phyloP scores from a whole-genome alignment of 176 grass and related monocot genomes.

The Eleusine indica region DNA sequence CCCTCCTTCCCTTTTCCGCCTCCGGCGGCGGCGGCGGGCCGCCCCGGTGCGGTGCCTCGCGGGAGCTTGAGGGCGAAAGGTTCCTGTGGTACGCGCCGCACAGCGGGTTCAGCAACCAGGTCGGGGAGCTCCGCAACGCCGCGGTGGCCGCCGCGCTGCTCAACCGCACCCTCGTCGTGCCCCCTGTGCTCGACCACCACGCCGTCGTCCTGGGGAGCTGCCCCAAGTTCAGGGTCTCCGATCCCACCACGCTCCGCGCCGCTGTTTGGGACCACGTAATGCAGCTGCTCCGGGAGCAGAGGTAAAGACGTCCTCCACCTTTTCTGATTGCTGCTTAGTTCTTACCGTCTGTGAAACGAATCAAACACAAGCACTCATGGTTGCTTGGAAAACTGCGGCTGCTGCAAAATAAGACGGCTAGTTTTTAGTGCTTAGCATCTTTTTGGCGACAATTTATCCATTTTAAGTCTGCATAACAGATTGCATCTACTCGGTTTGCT shows the following conservation, averaged over 20 bases:
- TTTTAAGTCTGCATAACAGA: not conserved
- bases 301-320: slow-evolving; percentile 36
- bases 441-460: not conserved
- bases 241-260: slow-evolving; percentile 55
- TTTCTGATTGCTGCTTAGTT: slow-evolving; percentile 7
- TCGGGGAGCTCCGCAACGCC: slow-evolving; percentile 83
- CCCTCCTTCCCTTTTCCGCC: slow-evolving; percentile 33
- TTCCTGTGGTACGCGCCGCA: slow-evolving; percentile 98
- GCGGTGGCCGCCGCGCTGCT: slow-evolving; percentile 71
- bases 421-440: not conserved
- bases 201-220: slow-evolving; percentile 92
- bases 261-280: slow-evolving; percentile 85
- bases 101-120: slow-evolving; percentile 96
- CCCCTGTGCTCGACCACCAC: slow-evolving; percentile 90
- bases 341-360: not conserved
- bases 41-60: slow-evolving; percentile 30
- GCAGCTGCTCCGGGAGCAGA: slow-evolving; percentile 71
- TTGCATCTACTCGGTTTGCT: not conserved
- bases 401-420: not conserved
- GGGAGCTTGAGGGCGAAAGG: slow-evolving; percentile 50
- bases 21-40: not conserved
- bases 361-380: not conserved
- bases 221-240: slow-evolving; percentile 87
- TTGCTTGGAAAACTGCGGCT: not conserved
- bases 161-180: slow-evolving; percentile 87